Evolutionary conservation across 1,139 yeast species (phyloP), one percentile per base, ranked within the genome.

Genomic region (Suhomyces chickasaworum): DNA sequence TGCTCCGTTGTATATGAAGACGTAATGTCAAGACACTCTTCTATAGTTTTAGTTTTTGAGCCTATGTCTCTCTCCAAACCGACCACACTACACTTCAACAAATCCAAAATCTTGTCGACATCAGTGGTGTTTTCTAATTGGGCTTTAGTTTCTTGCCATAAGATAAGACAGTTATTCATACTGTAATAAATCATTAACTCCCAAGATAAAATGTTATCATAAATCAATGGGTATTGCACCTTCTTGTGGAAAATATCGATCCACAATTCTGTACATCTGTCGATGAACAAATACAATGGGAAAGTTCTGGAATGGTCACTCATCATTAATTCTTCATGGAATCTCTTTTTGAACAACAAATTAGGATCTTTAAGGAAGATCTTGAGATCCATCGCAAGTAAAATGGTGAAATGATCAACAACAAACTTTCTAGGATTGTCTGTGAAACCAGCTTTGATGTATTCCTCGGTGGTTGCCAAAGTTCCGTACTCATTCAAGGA

Each of bases 101-200:
- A 66, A 25, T 71, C 68, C 45, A 75, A 58, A 29, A 83, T 71
- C 44, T 76, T 76, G 15, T 73, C 76, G 40, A 81, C 73, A 59
- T 84, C 89, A 4, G 63, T 68, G 1, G 61, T 54, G 41, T 63
- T 64, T 34, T 65, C 69, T 49, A 69, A 58, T 51, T 72, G 76
- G 4, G 91, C 87, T 39, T 74, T 72, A 1, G 95, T 81, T 44
- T 77, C 81, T 53, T 78, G 81, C 95, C 95, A 88, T 42, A 86
- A 68, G 38, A 78, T 73, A 55, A 86, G 69, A 54, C 84, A 76
- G 53, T 79, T 78, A 44, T 75, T 68, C 73, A 84, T 75, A 32
- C 84, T 75, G 39, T 73, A 69, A 58, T 78, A 80, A 51, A 81
- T 83, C 64, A 84, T 65, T 32, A 78, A 59, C 46, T 76, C 82